Base-by-base conservation (phyloP, 768 basidiomycete species). In the Gloeostereum incarnatum region DNA sequence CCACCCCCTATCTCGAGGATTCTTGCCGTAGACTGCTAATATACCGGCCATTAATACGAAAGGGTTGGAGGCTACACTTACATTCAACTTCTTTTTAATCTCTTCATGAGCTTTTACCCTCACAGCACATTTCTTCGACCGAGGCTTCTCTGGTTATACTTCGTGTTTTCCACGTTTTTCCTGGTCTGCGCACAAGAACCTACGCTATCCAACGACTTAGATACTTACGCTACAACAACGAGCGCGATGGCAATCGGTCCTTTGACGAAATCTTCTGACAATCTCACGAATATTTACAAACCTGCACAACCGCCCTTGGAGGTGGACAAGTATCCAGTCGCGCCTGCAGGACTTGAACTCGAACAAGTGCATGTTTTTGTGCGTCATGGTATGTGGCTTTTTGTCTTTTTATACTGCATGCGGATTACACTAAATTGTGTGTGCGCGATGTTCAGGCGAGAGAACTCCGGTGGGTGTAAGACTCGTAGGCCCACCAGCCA, bases 301-400 rank as follows among this genome's bases (percentile, higher is more conserved):
- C 33, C 33, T 34, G 41, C 62, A 4, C 67, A 69, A 44, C 59
- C 62, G 20, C 66, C 68, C 10, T 51, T 85, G 13, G 77, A 85
- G 36, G 74, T 76, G 1, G 65, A 77, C 17, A 57, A 58, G 6
- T 87, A 87, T 50, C 73, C 77, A 3, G 52, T 63, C 23, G 69
- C 77, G 0, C 83, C 83, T 2, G 41, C 55, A 2, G 68, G 60
- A 18, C 62, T 87, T 13, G 42, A 63, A 46, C 60, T 87, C 27
- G 68, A 80, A 51, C 84, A 86, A 53, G 81, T 87, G 8, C 80
- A 87, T 52, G 56, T 86, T 26, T 87, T 75, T 49, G 71, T 82
- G 3, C 67, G 85, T 18, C 85, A 88, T 54, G 84, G 84, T 83
- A 40, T 34, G 75, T 14, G 34, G 26, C 30, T 20, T 18, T 41